Evolutionary conservation across 1,284 basidiomycete genomes (phyloP), one percentile per base, ranked within the genome.

Genomic region (Malassezia japonica): DNA sequence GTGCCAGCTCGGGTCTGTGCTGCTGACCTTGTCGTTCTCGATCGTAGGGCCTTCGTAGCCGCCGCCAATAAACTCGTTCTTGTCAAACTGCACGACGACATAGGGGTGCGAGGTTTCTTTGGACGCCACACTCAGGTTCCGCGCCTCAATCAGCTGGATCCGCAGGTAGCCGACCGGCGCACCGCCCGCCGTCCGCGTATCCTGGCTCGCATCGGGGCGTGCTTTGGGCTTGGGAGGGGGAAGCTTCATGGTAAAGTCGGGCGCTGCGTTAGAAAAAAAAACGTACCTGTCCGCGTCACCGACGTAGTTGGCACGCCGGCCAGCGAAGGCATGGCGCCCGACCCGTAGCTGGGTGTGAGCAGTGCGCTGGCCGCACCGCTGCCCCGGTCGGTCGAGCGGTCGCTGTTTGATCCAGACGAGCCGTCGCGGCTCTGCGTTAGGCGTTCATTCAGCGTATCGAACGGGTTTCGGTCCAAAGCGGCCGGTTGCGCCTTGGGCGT

Each of bases 11-110:
- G 94, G 92, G 76, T 91, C 63, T 31, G 60, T 57, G 23, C 15
- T n/a, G 24, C 86, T 73, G 31, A 76, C 80, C 29, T 80, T 80
- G 20, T 83, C 38, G 18, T n/a, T 25, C 21, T 40, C 38, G n/a
- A n/a, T n/a, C 82, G 42, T 78, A 76, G 33, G 79, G 58, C 87
- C 87, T 69, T 84, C 86, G n/a, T 79, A 76, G 70, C 88, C 87
- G 62, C 83, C 72, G 36, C 84, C 85, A 71, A 98, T 85, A 73
- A 96, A 99, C 76, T 99, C 92, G 79, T 91, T 96, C 76, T 96
- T 87, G 78, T 99, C 92, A 75, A 96, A 98, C 74, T 91, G 86
- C 63, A 94, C 89, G 70, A 98, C 92, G 61, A 90, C 87, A 73
- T 98, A 98, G 12, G 92, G 94, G 20, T 85, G 80, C 2, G 84